Conservation (phyloP, 441 rosid species). For the Metrosideros polymorpha region DNA sequence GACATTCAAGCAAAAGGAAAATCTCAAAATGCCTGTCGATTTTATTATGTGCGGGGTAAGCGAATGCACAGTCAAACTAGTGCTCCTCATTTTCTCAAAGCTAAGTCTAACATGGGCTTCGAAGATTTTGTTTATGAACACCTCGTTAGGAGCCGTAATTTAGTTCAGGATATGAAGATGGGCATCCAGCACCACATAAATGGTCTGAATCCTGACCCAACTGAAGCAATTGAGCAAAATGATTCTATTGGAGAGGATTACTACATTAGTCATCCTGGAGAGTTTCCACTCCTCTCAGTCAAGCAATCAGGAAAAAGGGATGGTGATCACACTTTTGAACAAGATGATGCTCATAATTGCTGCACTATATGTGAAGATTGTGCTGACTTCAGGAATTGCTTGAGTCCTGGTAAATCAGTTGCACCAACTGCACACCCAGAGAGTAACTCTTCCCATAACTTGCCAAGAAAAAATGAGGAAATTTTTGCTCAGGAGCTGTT, state of each 20-base stretch:
- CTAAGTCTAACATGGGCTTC: background rate
- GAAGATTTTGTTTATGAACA: background rate
- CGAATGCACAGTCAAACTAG: background rate
- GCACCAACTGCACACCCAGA: background rate
- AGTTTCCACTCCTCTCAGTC: background rate
- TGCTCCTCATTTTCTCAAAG: background rate
- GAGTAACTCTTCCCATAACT: background rate
- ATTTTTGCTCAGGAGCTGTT: background rate
- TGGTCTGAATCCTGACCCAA: background rate
- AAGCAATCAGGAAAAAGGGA: background rate
- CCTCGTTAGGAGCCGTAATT: background rate
- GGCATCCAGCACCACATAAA: background rate
- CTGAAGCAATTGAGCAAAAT: background rate
- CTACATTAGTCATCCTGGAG: background rate
- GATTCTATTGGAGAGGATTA: background rate
- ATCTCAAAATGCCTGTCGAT: background rate
- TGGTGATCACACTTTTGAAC: background rate
- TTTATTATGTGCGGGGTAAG: background rate
- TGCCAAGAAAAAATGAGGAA: background rate
- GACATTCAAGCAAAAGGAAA: background rate
- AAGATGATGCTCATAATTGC: background rate
- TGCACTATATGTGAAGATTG: background rate
- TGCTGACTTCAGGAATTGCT: background rate
- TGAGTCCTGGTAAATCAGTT: background rate
- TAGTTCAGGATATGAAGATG: background rate